Conservation (phyloP, 2,329 filamentous ascomycete genomes). For the Neodidymelliopsis sp. region DNA sequence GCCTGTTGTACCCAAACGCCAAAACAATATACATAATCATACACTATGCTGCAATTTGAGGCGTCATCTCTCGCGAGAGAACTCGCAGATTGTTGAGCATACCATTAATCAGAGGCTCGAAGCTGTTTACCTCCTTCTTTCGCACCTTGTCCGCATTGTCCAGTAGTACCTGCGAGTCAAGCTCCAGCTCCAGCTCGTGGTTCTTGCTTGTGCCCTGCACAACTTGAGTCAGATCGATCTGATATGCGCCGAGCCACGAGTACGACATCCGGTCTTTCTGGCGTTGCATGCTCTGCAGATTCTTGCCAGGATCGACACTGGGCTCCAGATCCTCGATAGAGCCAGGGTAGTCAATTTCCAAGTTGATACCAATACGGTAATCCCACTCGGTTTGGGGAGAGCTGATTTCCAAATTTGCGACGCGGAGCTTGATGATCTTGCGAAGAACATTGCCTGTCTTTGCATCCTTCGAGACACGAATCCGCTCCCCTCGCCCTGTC, state of each 20-base stretch:
- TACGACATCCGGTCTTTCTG: constrained; percentile 94
- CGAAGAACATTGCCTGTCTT: constrained; percentile 73
- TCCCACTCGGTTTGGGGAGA: constrained; percentile 81
- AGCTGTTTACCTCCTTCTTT: constrained; percentile 55
- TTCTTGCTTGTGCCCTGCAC: constrained; percentile 67
- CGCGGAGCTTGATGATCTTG: constrained; percentile 90
- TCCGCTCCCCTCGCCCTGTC: constrained; percentile 30
- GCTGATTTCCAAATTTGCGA: constrained; percentile 86
- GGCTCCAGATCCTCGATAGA: constrained; percentile 62
- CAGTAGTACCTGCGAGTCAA: constrained; percentile 69
- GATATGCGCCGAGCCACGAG: constrained; percentile 78
- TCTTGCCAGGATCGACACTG: constrained; percentile 51
- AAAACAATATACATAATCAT: constrained; percentile 6
- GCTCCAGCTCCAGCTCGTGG: constrained; percentile 82
- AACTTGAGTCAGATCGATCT: constrained; percentile 93
- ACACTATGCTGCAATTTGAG: constrained; percentile 14
- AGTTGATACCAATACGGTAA: constrained; percentile 91
- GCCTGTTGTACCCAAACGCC: constrained; percentile 12
- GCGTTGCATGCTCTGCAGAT: constrained; percentile 61
- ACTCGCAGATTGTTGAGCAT: constrained; percentile 71
- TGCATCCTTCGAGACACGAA: constrained; percentile 74
- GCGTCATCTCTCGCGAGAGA: constrained; percentile 46
- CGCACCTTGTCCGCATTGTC: constrained; percentile 69
- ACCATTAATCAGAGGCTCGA: constrained; percentile 73
- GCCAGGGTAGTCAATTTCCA: constrained; percentile 85